phyloP scores from a whole-genome alignment of 352 stramenopile genomes.

The Phytopythium delawarense region DNA sequence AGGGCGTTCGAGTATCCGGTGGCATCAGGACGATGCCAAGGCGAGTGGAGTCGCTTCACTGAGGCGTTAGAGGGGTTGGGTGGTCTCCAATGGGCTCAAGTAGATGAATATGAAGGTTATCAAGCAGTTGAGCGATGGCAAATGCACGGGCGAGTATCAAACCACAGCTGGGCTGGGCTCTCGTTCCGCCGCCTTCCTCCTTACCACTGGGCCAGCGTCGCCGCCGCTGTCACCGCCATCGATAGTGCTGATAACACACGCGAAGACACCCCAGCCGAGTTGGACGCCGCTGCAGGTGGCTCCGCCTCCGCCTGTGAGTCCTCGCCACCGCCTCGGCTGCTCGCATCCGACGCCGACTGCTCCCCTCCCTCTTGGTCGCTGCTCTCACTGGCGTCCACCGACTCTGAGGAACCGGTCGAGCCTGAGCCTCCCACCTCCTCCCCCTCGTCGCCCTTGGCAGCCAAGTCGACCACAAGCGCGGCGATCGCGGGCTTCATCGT shows the following conservation, averaged over 20 bases:
- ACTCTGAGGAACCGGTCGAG: not conserved
- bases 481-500: constrained; percentile 46
- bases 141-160: not conserved
- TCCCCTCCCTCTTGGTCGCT: not conserved
- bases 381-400: not conserved
- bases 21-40: not conserved
- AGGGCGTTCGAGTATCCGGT: not conserved
- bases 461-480: constrained; percentile 13
- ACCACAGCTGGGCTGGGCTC: not conserved
- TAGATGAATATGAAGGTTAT: not conserved
- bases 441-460: not conserved
- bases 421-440: not conserved
- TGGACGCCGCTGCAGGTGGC: not conserved
- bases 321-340: not conserved
- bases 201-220: not conserved
- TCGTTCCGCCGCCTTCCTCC: not conserved
- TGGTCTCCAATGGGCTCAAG: not conserved
- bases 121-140: not conserved
- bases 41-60: not conserved
- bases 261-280: not conserved
- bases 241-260: not conserved
- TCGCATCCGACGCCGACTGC: not conserved
- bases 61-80: not conserved
- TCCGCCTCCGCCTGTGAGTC: not conserved
- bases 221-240: not conserved